Percentiles rank a stretch among this genome's conserved stretches.
Evolutionary conservation across 1,139 yeast genomes (phyloP).

Genomic region (Geotrichum restrictum): DNA sequence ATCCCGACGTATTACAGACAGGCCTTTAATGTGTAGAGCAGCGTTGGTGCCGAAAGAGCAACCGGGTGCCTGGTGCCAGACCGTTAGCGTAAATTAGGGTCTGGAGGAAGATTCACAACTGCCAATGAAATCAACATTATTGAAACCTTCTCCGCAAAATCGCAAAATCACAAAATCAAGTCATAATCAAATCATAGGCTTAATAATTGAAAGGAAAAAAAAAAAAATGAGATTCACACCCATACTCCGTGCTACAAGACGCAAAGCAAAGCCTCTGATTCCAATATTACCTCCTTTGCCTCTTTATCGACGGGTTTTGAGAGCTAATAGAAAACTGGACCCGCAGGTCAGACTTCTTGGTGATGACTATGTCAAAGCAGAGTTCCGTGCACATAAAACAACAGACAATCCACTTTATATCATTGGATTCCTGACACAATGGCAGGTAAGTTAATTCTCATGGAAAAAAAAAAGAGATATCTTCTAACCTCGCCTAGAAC

Average conservation of each 20-base stretch:
- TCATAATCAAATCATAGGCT: too few species aligned
- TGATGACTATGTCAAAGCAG: slow-evolving; percentile 82
- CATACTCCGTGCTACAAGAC: slow-evolving; percentile 50
- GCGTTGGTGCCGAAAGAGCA: too few species aligned
- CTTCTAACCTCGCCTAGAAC: slow-evolving; percentile 32
- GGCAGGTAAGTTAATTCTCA: slow-evolving; percentile 59
- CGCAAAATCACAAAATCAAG: too few species aligned
- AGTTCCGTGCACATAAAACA: slow-evolving; percentile 78
- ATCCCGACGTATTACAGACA: too few species aligned
- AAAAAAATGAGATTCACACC: slow-evolving; percentile 50
- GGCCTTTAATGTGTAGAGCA: too few species aligned
- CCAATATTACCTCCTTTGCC: slow-evolving; percentile 78
- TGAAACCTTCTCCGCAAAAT: too few species aligned
- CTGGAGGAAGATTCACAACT: too few species aligned
- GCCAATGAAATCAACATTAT: background rate
- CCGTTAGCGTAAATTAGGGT: too few species aligned
- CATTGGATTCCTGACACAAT: slow-evolving; percentile 84
- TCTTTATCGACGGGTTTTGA: slow-evolving; percentile 68
- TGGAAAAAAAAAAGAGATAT: too few species aligned
- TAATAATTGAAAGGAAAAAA: too few species aligned
- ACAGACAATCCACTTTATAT: slow-evolving; percentile 89
- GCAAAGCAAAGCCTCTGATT: slow-evolving; percentile 50
- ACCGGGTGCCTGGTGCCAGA: too few species aligned
- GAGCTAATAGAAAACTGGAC: slow-evolving; percentile 65
- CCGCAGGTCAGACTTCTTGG: slow-evolving; percentile 71